A percentile compares a stretch with the other conserved stretches of the same genome.
These are phyloP conservation scores for Eucalyptus brandiana DNA, from an alignment of 345 rosid genomes.

Conservation along the genomic window DNA sequence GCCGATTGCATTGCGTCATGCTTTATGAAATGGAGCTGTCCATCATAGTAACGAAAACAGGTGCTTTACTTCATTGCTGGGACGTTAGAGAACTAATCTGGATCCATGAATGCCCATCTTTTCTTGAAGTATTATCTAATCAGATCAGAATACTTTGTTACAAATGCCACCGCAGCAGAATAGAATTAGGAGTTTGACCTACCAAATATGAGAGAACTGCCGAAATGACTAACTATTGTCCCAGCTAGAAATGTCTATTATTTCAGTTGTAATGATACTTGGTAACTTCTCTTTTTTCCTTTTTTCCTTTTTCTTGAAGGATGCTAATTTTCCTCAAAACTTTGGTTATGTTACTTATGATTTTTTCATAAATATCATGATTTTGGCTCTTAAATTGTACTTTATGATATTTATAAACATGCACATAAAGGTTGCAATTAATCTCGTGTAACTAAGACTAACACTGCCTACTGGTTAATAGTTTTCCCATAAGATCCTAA, in stretches of 20 bases:
- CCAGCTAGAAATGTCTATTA: background rate
- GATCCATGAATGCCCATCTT: too few species aligned
- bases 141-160: background rate
- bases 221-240: background rate
- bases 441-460: background rate
- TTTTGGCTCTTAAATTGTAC: too few species aligned
- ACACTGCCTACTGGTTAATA: background rate
- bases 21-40: too few species aligned
- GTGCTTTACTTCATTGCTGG: too few species aligned
- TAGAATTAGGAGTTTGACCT: background rate
- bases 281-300: background rate
- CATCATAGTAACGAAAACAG: too few species aligned
- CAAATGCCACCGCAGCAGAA: background rate
- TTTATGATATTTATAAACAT: too few species aligned
- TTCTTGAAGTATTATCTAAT: too few species aligned
- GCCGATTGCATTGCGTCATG: fast-evolving
- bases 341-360: background rate
- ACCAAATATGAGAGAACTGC: background rate
- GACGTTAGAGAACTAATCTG: too few species aligned
- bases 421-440: background rate
- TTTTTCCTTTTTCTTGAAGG: fast-evolving
- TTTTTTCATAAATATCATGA: too few species aligned
- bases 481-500: too few species aligned
- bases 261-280: too few species aligned
- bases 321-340: background rate